Evolutionary conservation across 2,329 filamentous ascomycete genomes (phyloP).

Genomic region (Trichoderma atroviride): DNA sequence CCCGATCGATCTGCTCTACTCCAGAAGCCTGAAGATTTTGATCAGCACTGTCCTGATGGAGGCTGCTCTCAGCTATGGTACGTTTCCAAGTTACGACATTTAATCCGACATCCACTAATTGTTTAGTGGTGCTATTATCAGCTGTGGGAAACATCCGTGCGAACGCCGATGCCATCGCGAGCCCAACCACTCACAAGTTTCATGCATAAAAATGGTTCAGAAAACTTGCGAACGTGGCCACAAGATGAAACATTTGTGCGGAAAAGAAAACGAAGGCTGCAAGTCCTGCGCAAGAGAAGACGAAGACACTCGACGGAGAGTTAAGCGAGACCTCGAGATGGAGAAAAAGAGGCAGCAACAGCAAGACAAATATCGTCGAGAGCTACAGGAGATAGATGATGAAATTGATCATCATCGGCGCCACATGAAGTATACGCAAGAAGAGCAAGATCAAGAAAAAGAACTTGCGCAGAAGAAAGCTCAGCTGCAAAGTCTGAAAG

Average conservation of each 20-base stretch:
- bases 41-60: conserved; percentile 65
- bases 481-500: conserved; percentile 49
- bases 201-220: conserved; percentile 42
- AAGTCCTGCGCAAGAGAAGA: conserved; percentile 55
- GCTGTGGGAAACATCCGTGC: conserved; percentile 63
- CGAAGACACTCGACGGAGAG: conserved; percentile 46
- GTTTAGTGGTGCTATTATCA: conserved; percentile 51
- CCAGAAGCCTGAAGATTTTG: conserved; percentile 58
- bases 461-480: conserved; percentile 49
- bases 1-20: conserved; percentile 53
- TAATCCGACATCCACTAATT: conserved; percentile 24
- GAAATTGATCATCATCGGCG: conserved; percentile 54
- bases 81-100: conserved; percentile 32
- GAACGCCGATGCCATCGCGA: conserved; percentile 63
- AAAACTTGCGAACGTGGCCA: conserved; percentile 58
- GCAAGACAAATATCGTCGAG: conserved; percentile 47
- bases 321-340: conserved; percentile 51
- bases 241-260: conserved; percentile 51
- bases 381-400: conserved; percentile 56
- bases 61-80: conserved; percentile 68
- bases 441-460: conserved; percentile 49
- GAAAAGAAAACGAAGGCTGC: conserved; percentile 47
- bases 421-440: conserved; percentile 44
- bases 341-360: conserved; percentile 51
- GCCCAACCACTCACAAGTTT: conserved; percentile 55